phyloP scores from a whole-genome alignment of 2,329 filamentous ascomycete genomes.

The Cladosporium sp. region DNA sequence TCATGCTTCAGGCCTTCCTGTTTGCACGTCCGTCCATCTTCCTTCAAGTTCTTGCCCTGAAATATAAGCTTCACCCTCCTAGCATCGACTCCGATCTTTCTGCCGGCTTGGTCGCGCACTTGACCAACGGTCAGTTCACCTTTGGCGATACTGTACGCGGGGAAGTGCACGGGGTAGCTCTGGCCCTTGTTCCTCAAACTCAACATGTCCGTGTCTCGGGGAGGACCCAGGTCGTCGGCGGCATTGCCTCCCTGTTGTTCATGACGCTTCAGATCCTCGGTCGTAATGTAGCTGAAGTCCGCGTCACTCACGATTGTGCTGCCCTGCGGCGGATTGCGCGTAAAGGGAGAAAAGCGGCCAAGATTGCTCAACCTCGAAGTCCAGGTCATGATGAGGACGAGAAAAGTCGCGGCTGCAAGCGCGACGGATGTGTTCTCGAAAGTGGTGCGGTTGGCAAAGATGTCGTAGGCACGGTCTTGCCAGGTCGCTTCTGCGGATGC shows the following conservation, averaged over 20 bases:
- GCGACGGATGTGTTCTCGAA: conserved; percentile 30
- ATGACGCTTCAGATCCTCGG: conserved; percentile 54
- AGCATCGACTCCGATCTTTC: conserved; percentile 58
- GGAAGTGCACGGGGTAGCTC: conserved; percentile 66
- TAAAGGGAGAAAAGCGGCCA: conserved; percentile 47
- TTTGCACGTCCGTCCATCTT: conserved; percentile 53
- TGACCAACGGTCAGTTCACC: conserved; percentile 64
- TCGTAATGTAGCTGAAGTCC: conserved; percentile 80
- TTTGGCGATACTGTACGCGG: conserved; percentile 69
- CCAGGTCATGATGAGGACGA: conserved; percentile 43
- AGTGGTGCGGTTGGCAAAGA: conserved; percentile 22
- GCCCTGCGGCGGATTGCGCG: conserved; percentile 36
- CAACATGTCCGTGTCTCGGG: conserved; percentile 63
- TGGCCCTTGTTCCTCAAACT: conserved; percentile 63
- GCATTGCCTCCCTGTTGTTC: conserved; percentile 35
- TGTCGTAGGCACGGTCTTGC: conserved; percentile 19
- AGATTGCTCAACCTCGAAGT: conserved; percentile 42
- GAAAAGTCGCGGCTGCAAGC: conserved; percentile 32
- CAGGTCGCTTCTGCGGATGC: conserved; percentile 3
- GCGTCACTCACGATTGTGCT: conserved; percentile 62
- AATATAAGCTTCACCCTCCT: conserved; percentile 63
- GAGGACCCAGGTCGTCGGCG: conserved; percentile 35
- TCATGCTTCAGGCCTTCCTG: conserved; percentile 56
- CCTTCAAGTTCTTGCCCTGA: conserved; percentile 67
- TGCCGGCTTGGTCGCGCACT: conserved; percentile 61